Evolutionary conservation across 2,329 filamentous ascomycete species (phyloP).

Genomic region (Simplicillium sp.): DNA sequence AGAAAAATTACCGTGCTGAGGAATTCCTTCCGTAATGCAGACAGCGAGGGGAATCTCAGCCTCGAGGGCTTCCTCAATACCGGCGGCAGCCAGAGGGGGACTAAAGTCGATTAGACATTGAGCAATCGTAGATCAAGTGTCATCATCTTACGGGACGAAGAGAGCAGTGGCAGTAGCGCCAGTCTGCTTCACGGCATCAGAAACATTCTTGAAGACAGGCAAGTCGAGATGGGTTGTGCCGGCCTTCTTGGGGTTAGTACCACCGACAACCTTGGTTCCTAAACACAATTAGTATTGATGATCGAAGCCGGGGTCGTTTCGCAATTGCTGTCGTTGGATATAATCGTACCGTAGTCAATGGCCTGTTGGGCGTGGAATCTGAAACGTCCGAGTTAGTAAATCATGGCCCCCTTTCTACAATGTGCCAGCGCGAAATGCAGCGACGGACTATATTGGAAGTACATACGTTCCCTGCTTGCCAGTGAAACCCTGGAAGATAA

Average conservation of each 20-base stretch:
- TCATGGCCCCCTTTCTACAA: conserved; percentile 3
- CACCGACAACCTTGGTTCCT: conserved; percentile 96
- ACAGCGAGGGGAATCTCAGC: conserved; percentile 93
- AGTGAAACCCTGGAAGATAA: conserved; percentile 95
- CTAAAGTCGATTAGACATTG: conserved; percentile 39
- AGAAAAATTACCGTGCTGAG: conserved; percentile 70
- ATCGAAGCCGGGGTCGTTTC: background rate
- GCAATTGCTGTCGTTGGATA: background rate
- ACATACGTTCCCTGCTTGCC: conserved; percentile 92
- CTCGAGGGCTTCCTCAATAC: conserved; percentile 92
- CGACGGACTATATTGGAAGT: background rate
- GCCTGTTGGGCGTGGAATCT: conserved; percentile 98
- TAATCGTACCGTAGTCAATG: conserved; percentile 82
- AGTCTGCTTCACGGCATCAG: conserved; percentile 80
- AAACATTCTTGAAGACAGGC: conserved; percentile 86
- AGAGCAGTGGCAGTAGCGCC: conserved; percentile 87
- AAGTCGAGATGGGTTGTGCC: conserved; percentile 80
- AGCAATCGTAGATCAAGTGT: conserved; percentile 3
- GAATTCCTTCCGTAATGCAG: conserved; percentile 96
- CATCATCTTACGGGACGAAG: conserved; percentile 72
- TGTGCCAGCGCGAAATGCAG: background rate
- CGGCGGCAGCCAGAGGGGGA: conserved; percentile 80
- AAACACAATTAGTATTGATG: conserved; percentile 5
- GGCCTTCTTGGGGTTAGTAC: conserved; percentile 98
- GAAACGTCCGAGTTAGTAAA: conserved; percentile 8